phyloP scores from a whole-genome alignment of 306 rosid species.

The Dryas drummondii region DNA sequence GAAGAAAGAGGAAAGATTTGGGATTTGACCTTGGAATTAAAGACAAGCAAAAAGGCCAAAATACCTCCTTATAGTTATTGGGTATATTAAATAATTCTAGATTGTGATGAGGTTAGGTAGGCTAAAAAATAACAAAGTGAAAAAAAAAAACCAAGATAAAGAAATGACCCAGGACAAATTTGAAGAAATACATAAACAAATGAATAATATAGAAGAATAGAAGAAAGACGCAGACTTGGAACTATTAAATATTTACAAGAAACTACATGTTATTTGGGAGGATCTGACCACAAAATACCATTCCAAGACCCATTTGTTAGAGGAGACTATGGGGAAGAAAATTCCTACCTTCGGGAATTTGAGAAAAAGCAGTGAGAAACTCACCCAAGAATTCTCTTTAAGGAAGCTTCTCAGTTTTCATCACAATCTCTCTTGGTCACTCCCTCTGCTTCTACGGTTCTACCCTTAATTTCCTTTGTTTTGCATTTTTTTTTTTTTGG shows the following conservation, averaged over 20 bases:
- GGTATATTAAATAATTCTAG: conserved; percentile 17
- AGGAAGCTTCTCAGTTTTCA: conserved; percentile 26
- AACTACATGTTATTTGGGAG: conserved; percentile 9
- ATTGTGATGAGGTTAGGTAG: conserved; percentile 34
- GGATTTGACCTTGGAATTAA: conserved; percentile 32
- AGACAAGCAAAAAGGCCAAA: conserved; percentile 27
- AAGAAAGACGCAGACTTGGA: background rate
- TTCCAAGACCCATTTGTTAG: conserved; percentile 3
- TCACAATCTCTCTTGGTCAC: too few relatives aligned
- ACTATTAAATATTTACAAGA: background rate
- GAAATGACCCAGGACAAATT: conserved; percentile 21
- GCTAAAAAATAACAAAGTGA: conserved; percentile 36
- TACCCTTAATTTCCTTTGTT: background rate
- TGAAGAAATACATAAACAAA: conserved; percentile 16
- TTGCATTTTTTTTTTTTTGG: background rate
- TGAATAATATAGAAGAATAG: background rate
- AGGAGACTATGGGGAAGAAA: background rate
- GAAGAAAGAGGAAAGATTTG: conserved; percentile 26
- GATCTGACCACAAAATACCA: conserved; percentile 23
- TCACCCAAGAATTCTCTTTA: conserved; percentile 23
- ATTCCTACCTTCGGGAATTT: conserved; percentile 37
- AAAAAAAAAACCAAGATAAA: background rate
- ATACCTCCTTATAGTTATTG: conserved; percentile 24
- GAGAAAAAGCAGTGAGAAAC: conserved; percentile 16
- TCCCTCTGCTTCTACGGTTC: too few relatives aligned